phyloP scores from a whole-genome alignment of 352 stramenopile species.

The Peronospora destructor region DNA sequence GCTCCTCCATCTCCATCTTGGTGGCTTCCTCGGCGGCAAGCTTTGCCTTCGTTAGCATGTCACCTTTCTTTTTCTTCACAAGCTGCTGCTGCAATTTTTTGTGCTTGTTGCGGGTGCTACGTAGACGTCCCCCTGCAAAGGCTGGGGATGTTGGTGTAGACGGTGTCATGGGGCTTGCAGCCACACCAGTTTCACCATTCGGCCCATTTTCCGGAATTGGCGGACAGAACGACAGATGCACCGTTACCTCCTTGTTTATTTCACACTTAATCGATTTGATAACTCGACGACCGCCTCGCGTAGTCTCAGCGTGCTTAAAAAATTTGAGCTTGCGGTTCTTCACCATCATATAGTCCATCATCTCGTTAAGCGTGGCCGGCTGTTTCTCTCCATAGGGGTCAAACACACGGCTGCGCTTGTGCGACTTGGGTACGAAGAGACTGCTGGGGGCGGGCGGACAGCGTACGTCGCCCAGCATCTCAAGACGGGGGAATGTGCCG shows the following conservation, averaged over 20 bases:
- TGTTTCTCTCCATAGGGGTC: slow-evolving; percentile 81
- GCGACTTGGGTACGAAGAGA: slow-evolving; percentile 74
- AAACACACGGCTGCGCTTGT: slow-evolving; percentile 78
- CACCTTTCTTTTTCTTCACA: slow-evolving; percentile 82
- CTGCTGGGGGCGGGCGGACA: slow-evolving; percentile 59
- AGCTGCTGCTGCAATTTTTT: slow-evolving; percentile 81
- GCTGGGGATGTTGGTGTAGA: slow-evolving; percentile 79
- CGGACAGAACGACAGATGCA: slow-evolving; percentile 75
- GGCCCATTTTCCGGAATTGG: slow-evolving; percentile 74
- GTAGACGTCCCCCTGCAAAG: slow-evolving; percentile 56
- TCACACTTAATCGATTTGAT: slow-evolving; percentile 83
- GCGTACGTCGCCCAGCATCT: slow-evolving; percentile 77
- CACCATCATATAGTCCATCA: slow-evolving; percentile 88
- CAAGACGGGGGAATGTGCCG: slow-evolving; percentile 61
- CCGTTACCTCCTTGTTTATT: slow-evolving; percentile 82
- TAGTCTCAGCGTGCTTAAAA: slow-evolving; percentile 84
- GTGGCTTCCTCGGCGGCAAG: slow-evolving; percentile 79
- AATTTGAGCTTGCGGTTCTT: slow-evolving; percentile 87
- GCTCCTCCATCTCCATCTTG: slow-evolving; percentile 85
- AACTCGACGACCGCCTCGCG: slow-evolving; percentile 71
- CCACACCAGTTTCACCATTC: slow-evolving; percentile 73
- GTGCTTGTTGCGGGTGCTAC: slow-evolving; percentile 75
- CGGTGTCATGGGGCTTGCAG: slow-evolving; percentile 79
- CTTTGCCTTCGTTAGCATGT: slow-evolving; percentile 85
- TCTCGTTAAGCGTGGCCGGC: slow-evolving; percentile 75